Base-by-base conservation (phyloP, 768 basidiomycete genomes). In the Postia placenta region DNA sequence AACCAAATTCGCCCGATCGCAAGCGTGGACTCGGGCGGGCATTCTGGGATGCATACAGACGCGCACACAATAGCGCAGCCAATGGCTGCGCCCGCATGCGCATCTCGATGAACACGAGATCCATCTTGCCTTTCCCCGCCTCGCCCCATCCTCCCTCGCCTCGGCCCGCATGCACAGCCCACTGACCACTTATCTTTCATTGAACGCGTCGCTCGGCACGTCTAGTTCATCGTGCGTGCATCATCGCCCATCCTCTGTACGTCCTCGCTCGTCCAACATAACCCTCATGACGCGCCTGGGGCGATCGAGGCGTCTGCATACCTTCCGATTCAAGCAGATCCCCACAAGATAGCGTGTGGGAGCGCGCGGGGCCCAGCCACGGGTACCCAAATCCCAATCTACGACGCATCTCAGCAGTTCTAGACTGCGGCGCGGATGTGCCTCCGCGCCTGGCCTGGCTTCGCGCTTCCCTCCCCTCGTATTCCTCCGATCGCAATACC, bases 1-100 rank as follows among this genome's bases (percentile, higher is more conserved):
- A 43, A 4, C 42, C 26, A 28, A 28, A 43, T 43, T 43, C 42
- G 42, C 42, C 42, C 42, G 42, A 43, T 43, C 42, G 17, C 42
- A 26, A 26, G 19, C 15, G 26, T 43, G 11, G 24, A 28, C 42
- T 33, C 15, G 30, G 7, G 9, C 7, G 30, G 30, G 7, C 30
- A 33, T 33, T 33, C 30, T 33, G 9, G 7, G 30, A 7, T 33
- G 15, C 30, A 15, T 33, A 33, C 30, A 33, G 30, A 33, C 30
- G 30, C 30, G 30, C 30, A 15, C 15, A 15, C 9, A 33, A 33
- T 33, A 33, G 30, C 12, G 17, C 38, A 39, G 38, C 38, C 14
- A 39, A 20, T 20, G 38, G 17, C 30, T 17, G 19, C 38, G 9
- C 17, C 19, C 38, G 9, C 9, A 39, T 7, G 7, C 6, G 38